A percentile compares a stretch with the other conserved stretches of the same genome.
These are phyloP conservation scores for Venturia nashicola DNA, from an alignment of 2,329 filamentous ascomycete species.

Conservation along the genomic window DNA sequence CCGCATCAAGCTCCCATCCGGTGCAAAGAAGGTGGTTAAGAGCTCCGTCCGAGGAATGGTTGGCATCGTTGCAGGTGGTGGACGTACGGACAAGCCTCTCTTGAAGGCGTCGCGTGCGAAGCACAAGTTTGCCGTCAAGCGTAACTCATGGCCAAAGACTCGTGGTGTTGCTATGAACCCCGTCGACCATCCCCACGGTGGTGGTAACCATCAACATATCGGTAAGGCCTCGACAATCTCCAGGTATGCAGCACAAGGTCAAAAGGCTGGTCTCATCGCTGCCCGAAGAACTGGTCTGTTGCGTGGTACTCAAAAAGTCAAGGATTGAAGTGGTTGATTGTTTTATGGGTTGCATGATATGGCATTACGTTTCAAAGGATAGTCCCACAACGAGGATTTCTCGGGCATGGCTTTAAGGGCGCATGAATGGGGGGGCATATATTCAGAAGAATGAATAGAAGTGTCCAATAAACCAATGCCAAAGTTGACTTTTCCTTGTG, in stretches of 20 bases:
- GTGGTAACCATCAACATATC: slow-evolving; percentile 99
- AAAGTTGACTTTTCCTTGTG: not conserved
- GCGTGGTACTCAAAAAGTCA: slow-evolving; percentile 99
- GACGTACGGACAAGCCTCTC: slow-evolving; percentile 98
- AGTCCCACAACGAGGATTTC: not conserved
- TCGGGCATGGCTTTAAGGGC: not conserved
- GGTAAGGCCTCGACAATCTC: slow-evolving; percentile 99
- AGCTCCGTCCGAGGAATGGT: slow-evolving; percentile 94
- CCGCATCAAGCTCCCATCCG: slow-evolving; percentile 96
- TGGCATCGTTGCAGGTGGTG: slow-evolving; percentile 97
- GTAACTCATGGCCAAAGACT: slow-evolving; percentile 99
- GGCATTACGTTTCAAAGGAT: not conserved
- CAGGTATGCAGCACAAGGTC: slow-evolving; percentile 92
- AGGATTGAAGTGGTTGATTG: slow-evolving; percentile 47
- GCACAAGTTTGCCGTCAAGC: slow-evolving; percentile 99
- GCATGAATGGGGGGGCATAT: slow-evolving; percentile 7
- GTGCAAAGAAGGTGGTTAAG: slow-evolving; percentile 97
- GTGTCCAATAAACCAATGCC: not conserved
- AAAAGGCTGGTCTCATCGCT: slow-evolving; percentile 99
- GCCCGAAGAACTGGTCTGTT: slow-evolving; percentile 99
- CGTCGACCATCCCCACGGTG: slow-evolving; percentile 73
- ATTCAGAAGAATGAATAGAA: not conserved
- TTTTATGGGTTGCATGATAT: slow-evolving; percentile 5
- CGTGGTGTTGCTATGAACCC: slow-evolving; percentile 99
- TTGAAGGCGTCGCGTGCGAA: slow-evolving; percentile 99